Percentiles rank a stretch among this genome's conserved stretches.
phyloP scores from a whole-genome alignment of 768 basidiomycete species.

The Candolleomyces eurysporus region DNA sequence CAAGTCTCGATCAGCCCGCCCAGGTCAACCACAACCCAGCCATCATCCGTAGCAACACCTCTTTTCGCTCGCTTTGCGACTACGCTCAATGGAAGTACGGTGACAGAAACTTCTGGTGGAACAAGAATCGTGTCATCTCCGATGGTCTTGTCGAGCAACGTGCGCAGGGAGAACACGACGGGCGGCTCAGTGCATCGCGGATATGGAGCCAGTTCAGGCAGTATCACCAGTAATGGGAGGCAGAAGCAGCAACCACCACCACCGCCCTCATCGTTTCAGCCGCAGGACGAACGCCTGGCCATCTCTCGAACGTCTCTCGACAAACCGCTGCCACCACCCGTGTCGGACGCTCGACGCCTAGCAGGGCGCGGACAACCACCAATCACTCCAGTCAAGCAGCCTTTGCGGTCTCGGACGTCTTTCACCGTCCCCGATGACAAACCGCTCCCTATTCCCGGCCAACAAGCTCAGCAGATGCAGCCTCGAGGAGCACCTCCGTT shows the following conservation, averaged over 20 bases:
- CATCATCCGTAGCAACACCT: constrained; percentile 30
- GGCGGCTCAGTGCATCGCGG: constrained; percentile 10
- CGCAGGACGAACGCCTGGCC: not conserved
- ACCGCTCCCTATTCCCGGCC: constrained; percentile 9
- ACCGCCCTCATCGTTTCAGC: constrained; percentile 13
- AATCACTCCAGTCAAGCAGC: constrained; percentile 11
- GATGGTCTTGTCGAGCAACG: constrained; percentile 29
- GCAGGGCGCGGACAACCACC: constrained; percentile 13
- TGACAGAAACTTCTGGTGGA: constrained; percentile 12
- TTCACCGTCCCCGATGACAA: constrained; percentile 19
- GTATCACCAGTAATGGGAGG: constrained; percentile 15
- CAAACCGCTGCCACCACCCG: constrained; percentile 25
- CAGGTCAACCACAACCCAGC: constrained; percentile 11
- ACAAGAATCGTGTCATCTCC: constrained; percentile 36
- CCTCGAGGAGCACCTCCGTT: not conserved
- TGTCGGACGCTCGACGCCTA: constrained; percentile 10
- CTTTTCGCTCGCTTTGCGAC: constrained; percentile 41
- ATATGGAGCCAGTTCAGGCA: constrained; percentile 14
- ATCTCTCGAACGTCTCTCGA: constrained; percentile 12
- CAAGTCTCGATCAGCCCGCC: constrained; percentile 1
- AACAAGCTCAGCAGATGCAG: not conserved
- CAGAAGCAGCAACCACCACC: constrained; percentile 10
- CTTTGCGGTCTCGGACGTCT: constrained; percentile 13
- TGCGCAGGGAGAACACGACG: constrained; percentile 10
- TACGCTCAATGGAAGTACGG: not conserved